Evolutionary conservation across 2,329 filamentous ascomycete genomes (phyloP), one percentile per base, ranked within the genome.

Genomic region (Fusarium graminum): DNA sequence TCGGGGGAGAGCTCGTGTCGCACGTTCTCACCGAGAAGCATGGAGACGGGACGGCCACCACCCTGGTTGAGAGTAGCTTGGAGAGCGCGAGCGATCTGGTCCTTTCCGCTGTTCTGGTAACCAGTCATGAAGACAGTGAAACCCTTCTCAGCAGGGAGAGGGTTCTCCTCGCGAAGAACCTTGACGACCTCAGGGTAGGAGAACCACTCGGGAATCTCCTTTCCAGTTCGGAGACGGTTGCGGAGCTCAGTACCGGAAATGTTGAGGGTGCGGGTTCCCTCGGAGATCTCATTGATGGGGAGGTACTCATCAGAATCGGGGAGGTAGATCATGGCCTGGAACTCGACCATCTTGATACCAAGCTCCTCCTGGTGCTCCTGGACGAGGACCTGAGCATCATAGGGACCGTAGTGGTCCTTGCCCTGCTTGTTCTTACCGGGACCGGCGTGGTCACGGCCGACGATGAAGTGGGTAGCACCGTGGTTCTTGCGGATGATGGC

Each of bases 401-500:
- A 99, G 30, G 95, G 94, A 50, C 95, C 95, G 81, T 99, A 99
- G 84, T 97, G 96, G 78, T 99, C 95, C 74, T 92, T 89, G 60
- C 95, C 95, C 82, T 94, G 89, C 85, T 92, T 96, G 89, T 98
- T 98, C 88, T 97, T 97, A 76, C 95, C 95, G 42, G 95, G 95
- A 47, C 95, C 95, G 70, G 95, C 95, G 82, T 99, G 95, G 83
- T 99, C 95, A 83, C 95, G 93, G 63, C 95, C 95, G 70, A 99
- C 94, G 74, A 99, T 99, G 86, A 99, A 99, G 86, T 99, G 95
- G 16, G 95, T 98, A 45, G 94, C 93, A 75, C 95, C 95, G 83
- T 97, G 94, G 83, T 99, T 99, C 90, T 98, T 99, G 78, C 95
- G 93, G 86, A 99, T 99, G 76, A 99, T 97, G 76, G 95, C 95